Percentiles rank a stretch among this genome's conserved stretches.
Evolutionary conservation across 139 green algal genomes (phyloP).

Genomic region (Chlorella sorokiniana): DNA sequence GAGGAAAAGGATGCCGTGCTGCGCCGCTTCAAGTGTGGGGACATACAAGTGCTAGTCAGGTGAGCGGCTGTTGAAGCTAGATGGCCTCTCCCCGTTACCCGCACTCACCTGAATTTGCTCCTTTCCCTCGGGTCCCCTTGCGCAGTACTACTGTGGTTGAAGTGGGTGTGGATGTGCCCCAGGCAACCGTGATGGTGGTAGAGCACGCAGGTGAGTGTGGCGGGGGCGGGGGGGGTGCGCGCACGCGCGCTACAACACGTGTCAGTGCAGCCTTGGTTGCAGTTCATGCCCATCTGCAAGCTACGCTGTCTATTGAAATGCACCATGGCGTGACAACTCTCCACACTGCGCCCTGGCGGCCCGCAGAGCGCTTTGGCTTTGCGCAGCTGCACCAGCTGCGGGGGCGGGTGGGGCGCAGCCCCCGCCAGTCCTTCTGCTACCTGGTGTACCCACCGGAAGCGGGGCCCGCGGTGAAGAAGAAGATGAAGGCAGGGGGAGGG

Average conservation of each 20-base stretch:
- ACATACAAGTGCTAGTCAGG: constrained; percentile 56
- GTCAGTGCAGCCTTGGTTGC: neutral
- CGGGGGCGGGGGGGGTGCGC: neutral
- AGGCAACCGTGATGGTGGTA: constrained; percentile 91
- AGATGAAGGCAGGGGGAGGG: constrained; percentile 16
- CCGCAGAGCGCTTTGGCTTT: constrained; percentile 91
- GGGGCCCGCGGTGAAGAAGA: constrained; percentile 4
- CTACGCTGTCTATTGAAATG: too few species aligned
- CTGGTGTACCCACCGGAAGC: constrained; percentile 32
- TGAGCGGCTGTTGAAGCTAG: neutral
- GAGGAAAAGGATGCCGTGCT: constrained; percentile 62
- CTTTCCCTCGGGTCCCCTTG: too few species aligned
- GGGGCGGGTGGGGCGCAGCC: constrained; percentile 78
- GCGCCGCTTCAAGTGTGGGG: constrained; percentile 60
- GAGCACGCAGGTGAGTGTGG: constrained; percentile 60
- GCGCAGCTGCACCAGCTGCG: constrained; percentile 95
- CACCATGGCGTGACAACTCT: too few species aligned
- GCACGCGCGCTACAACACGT: neutral
- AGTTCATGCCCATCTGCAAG: too few species aligned
- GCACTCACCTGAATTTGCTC: constrained; percentile 65
- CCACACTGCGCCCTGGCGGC: too few species aligned
- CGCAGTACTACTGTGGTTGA: constrained; percentile 91
- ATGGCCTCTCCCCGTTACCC: neutral
- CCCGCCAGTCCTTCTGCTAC: constrained; percentile 46
- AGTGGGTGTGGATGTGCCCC: constrained; percentile 89